Evolutionary conservation across 495 filamentous ascomycete species (phyloP).

Genomic region (Penicillium egyptiacum): DNA sequence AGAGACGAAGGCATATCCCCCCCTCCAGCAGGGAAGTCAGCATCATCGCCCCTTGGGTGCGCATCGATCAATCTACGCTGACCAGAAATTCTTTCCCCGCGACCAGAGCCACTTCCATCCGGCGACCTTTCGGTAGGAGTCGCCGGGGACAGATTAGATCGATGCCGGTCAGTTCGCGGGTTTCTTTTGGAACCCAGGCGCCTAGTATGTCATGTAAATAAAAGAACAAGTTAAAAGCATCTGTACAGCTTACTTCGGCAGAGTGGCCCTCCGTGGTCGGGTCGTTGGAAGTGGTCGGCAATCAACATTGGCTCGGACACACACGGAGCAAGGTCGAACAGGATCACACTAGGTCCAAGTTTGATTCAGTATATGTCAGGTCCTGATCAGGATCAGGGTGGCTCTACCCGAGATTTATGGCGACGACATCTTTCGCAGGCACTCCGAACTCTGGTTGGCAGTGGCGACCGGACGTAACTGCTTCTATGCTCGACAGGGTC

Average conservation of each 20-base stretch:
- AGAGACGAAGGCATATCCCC: conserved; percentile 1
- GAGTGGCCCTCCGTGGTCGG: conserved; percentile 4
- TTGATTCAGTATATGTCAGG: neutral
- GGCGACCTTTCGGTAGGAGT: neutral
- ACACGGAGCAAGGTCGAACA: conserved; percentile 32
- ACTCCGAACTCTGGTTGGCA: conserved; percentile 32
- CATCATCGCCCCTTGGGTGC: neutral
- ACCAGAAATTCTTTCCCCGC: neutral
- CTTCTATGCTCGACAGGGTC: neutral
- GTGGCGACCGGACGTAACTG: neutral
- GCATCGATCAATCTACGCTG: neutral
- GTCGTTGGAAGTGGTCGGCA: conserved; percentile 16
- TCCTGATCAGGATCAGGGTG: neutral
- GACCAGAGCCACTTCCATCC: neutral
- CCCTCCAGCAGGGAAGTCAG: neutral
- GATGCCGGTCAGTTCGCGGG: neutral
- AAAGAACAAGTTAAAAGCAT: neutral
- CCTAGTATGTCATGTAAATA: neutral
- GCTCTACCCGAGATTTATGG: conserved; percentile 30
- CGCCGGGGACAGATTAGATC: neutral
- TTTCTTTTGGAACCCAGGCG: neutral
- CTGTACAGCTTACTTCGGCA: conserved; percentile 11
- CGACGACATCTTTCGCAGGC: conserved; percentile 35
- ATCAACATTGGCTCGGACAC: conserved; percentile 28
- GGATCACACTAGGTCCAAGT: conserved; percentile 27